Evolutionary conservation across 2,329 filamentous ascomycete species (phyloP), one percentile per base, ranked within the genome.

Genomic region (Diaporthe aspalathi): DNA sequence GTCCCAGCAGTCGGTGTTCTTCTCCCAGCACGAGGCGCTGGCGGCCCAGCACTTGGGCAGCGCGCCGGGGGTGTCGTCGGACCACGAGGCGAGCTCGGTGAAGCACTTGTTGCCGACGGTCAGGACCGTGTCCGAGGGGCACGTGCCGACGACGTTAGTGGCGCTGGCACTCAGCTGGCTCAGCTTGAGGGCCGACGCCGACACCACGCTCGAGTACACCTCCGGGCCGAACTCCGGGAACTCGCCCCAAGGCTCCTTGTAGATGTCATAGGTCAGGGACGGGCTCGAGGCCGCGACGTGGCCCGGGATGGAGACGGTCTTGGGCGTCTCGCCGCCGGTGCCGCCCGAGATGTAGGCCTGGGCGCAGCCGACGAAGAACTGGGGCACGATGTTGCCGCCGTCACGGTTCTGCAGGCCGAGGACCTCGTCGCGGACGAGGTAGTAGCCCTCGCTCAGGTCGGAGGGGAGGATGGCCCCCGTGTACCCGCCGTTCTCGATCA

Each of bases 351-450:
- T 65, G 60, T 38, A 65, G 43, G 14, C 60, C 29, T 65, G 60
- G n/a, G 60, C 45, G 27, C 60, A 65, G 1, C 60, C 60, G 29
- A 65, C 45, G n/a, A 65, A 65, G 60, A 65, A 65, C 45, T 65
- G 60, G 43, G 60, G 60, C 7, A 65, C 60, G 60, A 65, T 65
- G 60, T 20, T 38, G 60, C 60, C 60, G 29, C 60, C 60, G 60
- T 65, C 60, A n/a, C 60, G 60, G 60, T 65, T 65, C 60, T 65
- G 60, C 7, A 65, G 60, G 60, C 60, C 60, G 45, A 65, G 60
- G n/a, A 65, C 60, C 60, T 65, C 60, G n/a, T 65, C 60, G 2
- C 60, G 60, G 20, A 65, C 60, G n/a, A 65, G 60, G 60, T 65
- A 65, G 60, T 65, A 65, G 0, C 60, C 60, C 43, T 65, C 45